Evolutionary conservation across 2,329 filamentous ascomycete species (phyloP).

Genomic region (Helminthosporium solani): DNA sequence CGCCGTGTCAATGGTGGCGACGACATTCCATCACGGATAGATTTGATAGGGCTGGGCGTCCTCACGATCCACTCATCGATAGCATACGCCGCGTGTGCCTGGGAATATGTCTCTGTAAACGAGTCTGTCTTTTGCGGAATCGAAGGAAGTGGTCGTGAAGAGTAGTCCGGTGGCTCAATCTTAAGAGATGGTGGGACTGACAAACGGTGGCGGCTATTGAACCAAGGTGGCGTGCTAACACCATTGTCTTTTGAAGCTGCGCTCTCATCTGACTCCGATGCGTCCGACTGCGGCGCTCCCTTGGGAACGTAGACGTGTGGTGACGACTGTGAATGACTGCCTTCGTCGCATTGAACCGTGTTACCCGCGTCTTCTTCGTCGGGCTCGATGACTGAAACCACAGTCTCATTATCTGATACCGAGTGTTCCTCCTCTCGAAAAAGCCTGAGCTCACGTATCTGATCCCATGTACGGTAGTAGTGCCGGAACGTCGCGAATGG

Average conservation of each 20-base stretch:
- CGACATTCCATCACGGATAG: slow-evolving; percentile 18
- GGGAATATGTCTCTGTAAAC: slow-evolving; percentile 18
- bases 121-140: slow-evolving; percentile 21
- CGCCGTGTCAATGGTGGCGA: slow-evolving; percentile 21
- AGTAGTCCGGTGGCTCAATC: slow-evolving; percentile 15
- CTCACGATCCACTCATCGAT: slow-evolving; percentile 27
- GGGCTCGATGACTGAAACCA: slow-evolving; percentile 32
- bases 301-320: slow-evolving; percentile 15
- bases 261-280: background rate
- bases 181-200: slow-evolving; percentile 27
- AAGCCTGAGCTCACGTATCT: slow-evolving; percentile 24
- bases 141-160: slow-evolving; percentile 12
- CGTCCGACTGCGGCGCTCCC: slow-evolving; percentile 9
- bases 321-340: background rate
- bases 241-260: slow-evolving; percentile 8
- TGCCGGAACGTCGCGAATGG: slow-evolving; percentile 51
- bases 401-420: slow-evolving; percentile 17
- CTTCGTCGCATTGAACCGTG: background rate
- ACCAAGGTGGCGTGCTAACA: slow-evolving; percentile 5
- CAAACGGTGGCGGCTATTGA: slow-evolving; percentile 22
- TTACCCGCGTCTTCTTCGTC: background rate
- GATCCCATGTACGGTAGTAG: slow-evolving; percentile 37
- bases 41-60: slow-evolving; percentile 32
- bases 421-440: slow-evolving; percentile 17
- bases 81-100: slow-evolving; percentile 26